Base-by-base conservation (phyloP, 768 basidiomycete genomes). In the Tylopilus rubrobrunneus region DNA sequence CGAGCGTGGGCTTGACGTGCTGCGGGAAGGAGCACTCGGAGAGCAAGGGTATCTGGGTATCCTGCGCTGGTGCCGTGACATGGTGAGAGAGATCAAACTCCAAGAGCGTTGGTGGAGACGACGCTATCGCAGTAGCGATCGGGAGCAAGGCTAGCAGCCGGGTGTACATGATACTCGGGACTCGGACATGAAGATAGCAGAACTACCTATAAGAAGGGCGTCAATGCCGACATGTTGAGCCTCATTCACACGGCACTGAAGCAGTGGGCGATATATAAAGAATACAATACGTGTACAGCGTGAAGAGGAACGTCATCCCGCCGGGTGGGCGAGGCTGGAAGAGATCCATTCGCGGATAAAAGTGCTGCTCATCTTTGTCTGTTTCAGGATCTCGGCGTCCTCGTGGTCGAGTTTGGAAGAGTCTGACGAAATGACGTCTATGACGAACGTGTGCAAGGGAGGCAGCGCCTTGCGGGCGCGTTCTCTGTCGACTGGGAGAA, bases 341-440 rank as follows among this genome's bases (percentile, higher is more conserved):
- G 52, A 83, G 56, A 99, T 87, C 93, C 94, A 96, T 59, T 87
- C 78, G 41, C 97, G 78, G 59, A 99, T 96, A 56, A 80, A 89
- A 7, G 94, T 96, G 65, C 93, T 97, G 67, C 97, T 93, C 81
- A 98, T 85, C 77, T 99, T 99, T 28, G 85, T 80, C 58, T 81
- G 77, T 66, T 86, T 87, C 53, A 95, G 69, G 65, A 78, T 70
- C 51, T 84, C 82, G 17, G 81, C 78, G 65, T 95, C 89, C 21
- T 79, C 80, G 46, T 78, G 77, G 46, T 83, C 84, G 25, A 89
- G 70, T 51, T 74, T 81, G 19, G 79, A 71, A 5, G 76, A 77
- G 31, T 78, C 79, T 43, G 86, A 71, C 0, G 89, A 91, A 55
- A 98, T 93, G 58, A 98, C 92, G 67, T 95, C 90, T 63, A 98